Base-by-base conservation (phyloP, 169 alveolate genomes). In the Cyclospora cayetanensis region DNA sequence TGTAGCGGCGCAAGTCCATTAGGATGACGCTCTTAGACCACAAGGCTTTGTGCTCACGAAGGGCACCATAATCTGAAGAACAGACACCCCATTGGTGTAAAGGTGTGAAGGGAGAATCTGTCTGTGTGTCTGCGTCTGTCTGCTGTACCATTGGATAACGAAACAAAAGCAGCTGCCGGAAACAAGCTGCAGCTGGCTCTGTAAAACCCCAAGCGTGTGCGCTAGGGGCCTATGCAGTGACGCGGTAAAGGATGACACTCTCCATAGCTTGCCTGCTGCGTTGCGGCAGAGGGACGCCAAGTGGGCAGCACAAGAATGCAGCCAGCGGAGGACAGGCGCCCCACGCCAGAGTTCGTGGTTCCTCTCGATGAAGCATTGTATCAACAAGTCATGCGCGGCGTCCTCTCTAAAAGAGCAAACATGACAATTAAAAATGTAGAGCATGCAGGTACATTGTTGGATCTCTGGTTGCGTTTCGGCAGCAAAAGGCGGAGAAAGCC, bases 291-390 rank as follows among this genome's bases (percentile, higher is more conserved):
- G 39, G 9, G 22, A 46, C n/a, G 9, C 34, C 46, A 84, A 66
- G 25, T 84, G 91, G 9, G 68, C 79, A 2, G 82, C 52, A 39
- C 91, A 84, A 0, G 79, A 29, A 31, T 84, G 91, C 42, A 84
- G 82, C 91, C 80, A 60, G 4, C 82, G 80, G 42, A 39, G 22
- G 39, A 65, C 82, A 20, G 22, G 25, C 3, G 39, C 68, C 22
- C 83, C 55, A 60, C 42, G 29, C 91, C 91, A 84, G 52, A 84
- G 9, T 29, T 60, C 91, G 68, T 35, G 35, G 52, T 50, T 42
- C 91, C 63, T 84, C 34, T 39, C 55, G 1, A 84, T 68, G 55
- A 53, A 84, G 76, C 83, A 55, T 41, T 7, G 4, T 52, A 84
- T n/a, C 63, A 84, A 27, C 53, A 7, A 7, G 37, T 74, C 52